These are phyloP conservation scores for Penicillium diatomitis DNA, from an alignment of 495 filamentous ascomycete genomes.

Conservation along the genomic window DNA sequence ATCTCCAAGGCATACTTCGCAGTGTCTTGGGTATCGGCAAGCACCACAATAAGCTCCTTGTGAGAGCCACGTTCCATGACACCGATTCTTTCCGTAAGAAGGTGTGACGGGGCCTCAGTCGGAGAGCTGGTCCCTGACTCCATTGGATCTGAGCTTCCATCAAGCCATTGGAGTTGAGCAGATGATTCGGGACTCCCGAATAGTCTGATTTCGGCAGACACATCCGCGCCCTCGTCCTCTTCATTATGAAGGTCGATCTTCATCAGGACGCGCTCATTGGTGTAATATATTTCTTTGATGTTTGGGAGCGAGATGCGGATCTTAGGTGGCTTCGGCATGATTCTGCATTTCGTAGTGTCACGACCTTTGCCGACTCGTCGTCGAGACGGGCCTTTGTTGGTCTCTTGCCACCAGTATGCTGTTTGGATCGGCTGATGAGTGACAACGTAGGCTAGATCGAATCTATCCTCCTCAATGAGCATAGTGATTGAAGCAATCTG, in stretches of 20 bases:
- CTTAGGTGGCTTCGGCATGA: conserved; percentile 87
- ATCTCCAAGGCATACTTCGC: conserved; percentile 62
- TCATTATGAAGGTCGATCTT: conserved; percentile 66
- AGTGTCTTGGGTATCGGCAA: conserved; percentile 37
- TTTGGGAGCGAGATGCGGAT: conserved; percentile 61
- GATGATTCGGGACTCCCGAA: conserved; percentile 48
- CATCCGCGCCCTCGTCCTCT: conserved; percentile 70
- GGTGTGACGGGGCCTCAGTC: conserved; percentile 25
- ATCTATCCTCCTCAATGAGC: conserved; percentile 51
- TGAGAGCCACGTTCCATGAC: conserved; percentile 41
- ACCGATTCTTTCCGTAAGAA: conserved; percentile 27
- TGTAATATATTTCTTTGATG: conserved; percentile 65
- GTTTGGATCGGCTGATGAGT: conserved; percentile 36
- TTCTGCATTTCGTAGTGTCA: conserved; percentile 42
- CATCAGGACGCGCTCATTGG: conserved; percentile 63
- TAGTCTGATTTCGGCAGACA: conserved; percentile 57
- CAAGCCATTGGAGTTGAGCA: conserved; percentile 40
- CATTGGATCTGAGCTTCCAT: conserved; percentile 15
- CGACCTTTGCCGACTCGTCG: conserved; percentile 33
- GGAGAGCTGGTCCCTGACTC: conserved; percentile 20
- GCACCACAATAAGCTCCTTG: conserved; percentile 22
- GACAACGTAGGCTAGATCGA: conserved; percentile 58
- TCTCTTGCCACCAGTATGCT: conserved; percentile 47
- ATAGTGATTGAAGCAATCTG: conserved; percentile 56
- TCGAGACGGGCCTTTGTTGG: conserved; percentile 24